A percentile compares a stretch with the other conserved stretches of the same genome.
Conservation (phyloP, 768 basidiomycete species). For the Plicaturopsis crispa region DNA sequence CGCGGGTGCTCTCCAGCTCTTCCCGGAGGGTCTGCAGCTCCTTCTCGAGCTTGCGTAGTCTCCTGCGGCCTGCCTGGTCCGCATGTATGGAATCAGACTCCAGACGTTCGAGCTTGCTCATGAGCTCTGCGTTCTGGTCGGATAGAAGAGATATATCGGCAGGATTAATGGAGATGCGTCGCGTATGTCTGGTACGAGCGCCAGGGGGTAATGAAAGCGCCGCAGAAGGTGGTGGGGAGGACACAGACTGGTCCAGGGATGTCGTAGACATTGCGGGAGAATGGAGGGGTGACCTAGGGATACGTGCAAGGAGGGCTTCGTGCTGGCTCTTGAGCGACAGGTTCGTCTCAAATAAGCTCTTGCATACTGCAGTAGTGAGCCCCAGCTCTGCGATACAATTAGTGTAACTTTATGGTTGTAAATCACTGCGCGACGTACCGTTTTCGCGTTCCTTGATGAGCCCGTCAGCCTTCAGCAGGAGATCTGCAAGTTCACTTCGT, state of each 20-base stretch:
- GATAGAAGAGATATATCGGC: conserved; percentile 64
- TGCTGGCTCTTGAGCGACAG: conserved; percentile 63
- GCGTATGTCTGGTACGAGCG: conserved; percentile 16
- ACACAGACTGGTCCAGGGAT: conserved; percentile 18
- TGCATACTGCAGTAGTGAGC: conserved; percentile 59
- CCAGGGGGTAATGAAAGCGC: conserved; percentile 16
- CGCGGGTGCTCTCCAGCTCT: conserved; percentile 72
- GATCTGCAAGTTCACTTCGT: conserved; percentile 62
- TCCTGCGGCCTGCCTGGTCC: conserved; percentile 61
- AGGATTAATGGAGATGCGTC: conserved; percentile 56
- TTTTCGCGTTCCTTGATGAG: conserved; percentile 72
- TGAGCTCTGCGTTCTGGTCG: conserved; percentile 79
- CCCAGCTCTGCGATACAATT: conserved; percentile 45
- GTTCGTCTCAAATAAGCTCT: conserved; percentile 64
- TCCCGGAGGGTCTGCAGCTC: conserved; percentile 71
- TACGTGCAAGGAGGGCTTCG: conserved; percentile 58
- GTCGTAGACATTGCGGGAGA: conserved; percentile 20
- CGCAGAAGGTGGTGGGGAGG: conserved; percentile 23
- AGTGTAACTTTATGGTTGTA: conserved; percentile 2
- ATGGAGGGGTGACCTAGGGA: conserved; percentile 20
- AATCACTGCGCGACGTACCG: conserved; percentile 40
- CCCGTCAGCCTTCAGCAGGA: conserved; percentile 66
- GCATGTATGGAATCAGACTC: conserved; percentile 62
- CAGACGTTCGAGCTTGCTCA: conserved; percentile 66
- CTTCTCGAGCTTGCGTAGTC: conserved; percentile 66